These are phyloP conservation scores for Saccharomycopsis javanensis DNA, from an alignment of 805 yeast species.

Conservation along the genomic window DNA sequence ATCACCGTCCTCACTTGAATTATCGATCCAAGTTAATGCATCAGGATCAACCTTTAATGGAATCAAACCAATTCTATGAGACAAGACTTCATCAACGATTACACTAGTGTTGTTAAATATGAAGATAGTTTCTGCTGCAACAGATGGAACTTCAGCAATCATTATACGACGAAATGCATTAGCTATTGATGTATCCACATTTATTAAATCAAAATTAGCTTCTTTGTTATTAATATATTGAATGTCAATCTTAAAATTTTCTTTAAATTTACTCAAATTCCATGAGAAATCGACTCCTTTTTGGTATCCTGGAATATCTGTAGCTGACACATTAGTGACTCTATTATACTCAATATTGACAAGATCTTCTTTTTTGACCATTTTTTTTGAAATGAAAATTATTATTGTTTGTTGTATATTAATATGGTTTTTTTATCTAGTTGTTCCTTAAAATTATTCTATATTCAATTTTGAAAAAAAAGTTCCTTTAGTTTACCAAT, in stretches of 20 bases:
- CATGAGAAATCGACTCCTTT: conserved; percentile 60
- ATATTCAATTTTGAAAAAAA: no score
- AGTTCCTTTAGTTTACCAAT: not conserved
- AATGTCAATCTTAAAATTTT: conserved; percentile 56
- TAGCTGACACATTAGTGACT: conserved; percentile 79
- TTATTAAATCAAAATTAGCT: conserved; percentile 79
- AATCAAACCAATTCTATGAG: conserved; percentile 88
- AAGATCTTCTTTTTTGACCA: conserved; percentile 29
- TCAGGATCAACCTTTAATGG: conserved; percentile 93
- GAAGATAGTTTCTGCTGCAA: conserved; percentile 88
- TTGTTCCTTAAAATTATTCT: not conserved
- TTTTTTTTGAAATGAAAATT: no score
- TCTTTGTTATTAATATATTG: conserved; percentile 53
- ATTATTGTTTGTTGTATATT: no score
- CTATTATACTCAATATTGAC: conserved; percentile 86
- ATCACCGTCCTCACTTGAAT: conserved; percentile 38
- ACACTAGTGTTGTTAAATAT: conserved; percentile 92
- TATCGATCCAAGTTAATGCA: conserved; percentile 72
- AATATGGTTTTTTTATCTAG: not conserved
- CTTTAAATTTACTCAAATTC: conserved; percentile 73
- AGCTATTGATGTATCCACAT: conserved; percentile 85
- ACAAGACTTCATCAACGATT: conserved; percentile 92
- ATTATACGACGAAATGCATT: conserved; percentile 95
- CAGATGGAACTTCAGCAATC: conserved; percentile 94
- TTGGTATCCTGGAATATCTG: conserved; percentile 86